phyloP scores from a whole-genome alignment of 371 early-diverging fungal species.

The Mortierella sp. region DNA sequence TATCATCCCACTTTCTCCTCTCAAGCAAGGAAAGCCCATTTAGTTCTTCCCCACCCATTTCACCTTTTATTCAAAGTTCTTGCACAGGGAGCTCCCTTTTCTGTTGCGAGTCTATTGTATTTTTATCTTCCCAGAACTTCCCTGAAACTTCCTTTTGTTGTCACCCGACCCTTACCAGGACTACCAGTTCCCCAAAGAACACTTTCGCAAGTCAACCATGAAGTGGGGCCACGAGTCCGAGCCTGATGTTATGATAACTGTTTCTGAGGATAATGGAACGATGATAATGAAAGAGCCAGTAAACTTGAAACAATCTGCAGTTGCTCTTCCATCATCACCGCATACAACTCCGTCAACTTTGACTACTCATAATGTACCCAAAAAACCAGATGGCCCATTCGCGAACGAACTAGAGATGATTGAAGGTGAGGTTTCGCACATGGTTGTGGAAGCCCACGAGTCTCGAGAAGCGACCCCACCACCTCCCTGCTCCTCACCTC shows the following conservation, averaged over 20 bases:
- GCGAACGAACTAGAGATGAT: constrained; percentile 8
- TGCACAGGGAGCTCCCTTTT: neutral
- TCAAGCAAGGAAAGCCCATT: neutral
- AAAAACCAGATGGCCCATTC: neutral
- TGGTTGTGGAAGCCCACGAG: constrained; percentile 6
- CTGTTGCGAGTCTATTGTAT: neutral
- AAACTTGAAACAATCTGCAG: neutral
- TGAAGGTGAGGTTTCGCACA: constrained; percentile 21
- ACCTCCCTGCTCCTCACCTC: neutral
- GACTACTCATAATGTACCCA: neutral
- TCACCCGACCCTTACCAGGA: neutral
- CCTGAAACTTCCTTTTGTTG: constrained; percentile 9
- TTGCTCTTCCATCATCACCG: neutral
- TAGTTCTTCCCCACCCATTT: neutral
- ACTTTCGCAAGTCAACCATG: constrained; percentile 9
- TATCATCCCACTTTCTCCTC: neutral
- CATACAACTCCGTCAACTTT: neutral
- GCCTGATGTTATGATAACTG: constrained; percentile 11
- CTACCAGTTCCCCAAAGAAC: neutral
- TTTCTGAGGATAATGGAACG: neutral
- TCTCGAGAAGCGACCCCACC: neutral
- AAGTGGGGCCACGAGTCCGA: constrained; percentile 30
- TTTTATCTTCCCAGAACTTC: neutral
- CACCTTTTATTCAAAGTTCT: neutral
- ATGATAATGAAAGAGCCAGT: neutral